Evolutionary conservation across 768 basidiomycete species (phyloP), one percentile per base, ranked within the genome.

Genomic region (Kwoniella dejecticola): DNA sequence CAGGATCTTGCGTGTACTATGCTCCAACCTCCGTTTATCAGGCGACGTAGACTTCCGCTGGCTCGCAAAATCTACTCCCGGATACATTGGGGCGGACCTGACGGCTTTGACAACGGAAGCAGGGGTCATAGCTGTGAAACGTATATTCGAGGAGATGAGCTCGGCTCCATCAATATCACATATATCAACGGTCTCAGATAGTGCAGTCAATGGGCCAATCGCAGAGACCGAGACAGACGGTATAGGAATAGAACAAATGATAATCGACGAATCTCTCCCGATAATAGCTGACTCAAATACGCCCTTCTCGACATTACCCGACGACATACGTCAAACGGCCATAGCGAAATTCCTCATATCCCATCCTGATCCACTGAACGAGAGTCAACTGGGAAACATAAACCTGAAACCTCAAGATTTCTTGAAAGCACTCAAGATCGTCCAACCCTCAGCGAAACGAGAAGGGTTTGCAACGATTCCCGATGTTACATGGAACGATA

Each of bases 401-500:
- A 87, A 84, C 63, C 89, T 99, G 70, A 91, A 87, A 1, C 84
- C 85, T 4, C 75, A 82, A 1, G 96, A 98, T 79, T 99, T 98
- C 77, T 79, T 76, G 4, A 80, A 81, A 8, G 95, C 96, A 0
- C 83, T 98, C n/a, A 83, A 85, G 55, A 84, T 93, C 52, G 87
- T 97, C 0, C 96, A 98, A 74, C 96, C 95, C 0, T 96, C 94
- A 0, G 91, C 95, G 5, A 93, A 93, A 76, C 89, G 96, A 42
- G 96, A 99, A 82, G 96, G 96, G 3, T 99, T 99, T 69, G 89
- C 96, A 4, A 98, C 96, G 0, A 89, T 97, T 3, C 96, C 96
- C 0, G 91, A 94, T 69, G 90, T 97, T 1, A 89, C 89, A 0
- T 99, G 96, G 95, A 82, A 87, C 1, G 93, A 98, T 74, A 84